A percentile compares a stretch with the other conserved stretches of the same genome.
phyloP scores from a whole-genome alignment of 306 rosid species.

The Cicer pinnatifidum region DNA sequence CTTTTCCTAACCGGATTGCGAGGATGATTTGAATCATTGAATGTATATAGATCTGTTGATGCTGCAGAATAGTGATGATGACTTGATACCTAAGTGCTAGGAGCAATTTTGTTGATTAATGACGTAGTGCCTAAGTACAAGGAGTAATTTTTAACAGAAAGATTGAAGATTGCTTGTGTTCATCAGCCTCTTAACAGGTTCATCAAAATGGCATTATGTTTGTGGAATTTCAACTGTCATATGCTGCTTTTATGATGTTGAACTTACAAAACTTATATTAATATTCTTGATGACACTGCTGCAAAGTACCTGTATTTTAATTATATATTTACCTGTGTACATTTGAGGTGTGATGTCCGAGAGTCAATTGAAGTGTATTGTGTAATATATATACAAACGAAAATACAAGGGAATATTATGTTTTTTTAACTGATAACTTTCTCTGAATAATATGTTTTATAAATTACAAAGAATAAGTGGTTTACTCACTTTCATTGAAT shows the following conservation, averaged over 20 bases:
- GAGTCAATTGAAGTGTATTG: too few species aligned
- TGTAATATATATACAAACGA: too few species aligned
- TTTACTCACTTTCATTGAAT: too few species aligned
- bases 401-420: too few species aligned
- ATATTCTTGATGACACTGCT: slow-evolving; percentile 6
- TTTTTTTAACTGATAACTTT: too few species aligned
- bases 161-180: neutral
- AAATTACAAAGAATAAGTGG: too few species aligned
- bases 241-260: slow-evolving; percentile 12
- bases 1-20: slow-evolving; percentile 28
- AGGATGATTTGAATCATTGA: slow-evolving; percentile 10
- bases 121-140: neutral
- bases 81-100: neutral
- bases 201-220: slow-evolving; percentile 21
- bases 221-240: slow-evolving; percentile 14
- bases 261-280: neutral
- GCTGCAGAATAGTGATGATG: neutral
- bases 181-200: neutral
- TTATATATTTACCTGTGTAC: too few species aligned
- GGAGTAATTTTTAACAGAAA: neutral
- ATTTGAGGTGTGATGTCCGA: too few species aligned
- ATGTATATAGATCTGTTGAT: slow-evolving; percentile 5
- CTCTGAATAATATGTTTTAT: too few species aligned
- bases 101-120: neutral
- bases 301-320: neutral